Percentiles rank a stretch among this genome's conserved stretches.
phyloP scores from a whole-genome alignment of 2,329 filamentous ascomycete genomes.

The Colletotrichum tropicicola region DNA sequence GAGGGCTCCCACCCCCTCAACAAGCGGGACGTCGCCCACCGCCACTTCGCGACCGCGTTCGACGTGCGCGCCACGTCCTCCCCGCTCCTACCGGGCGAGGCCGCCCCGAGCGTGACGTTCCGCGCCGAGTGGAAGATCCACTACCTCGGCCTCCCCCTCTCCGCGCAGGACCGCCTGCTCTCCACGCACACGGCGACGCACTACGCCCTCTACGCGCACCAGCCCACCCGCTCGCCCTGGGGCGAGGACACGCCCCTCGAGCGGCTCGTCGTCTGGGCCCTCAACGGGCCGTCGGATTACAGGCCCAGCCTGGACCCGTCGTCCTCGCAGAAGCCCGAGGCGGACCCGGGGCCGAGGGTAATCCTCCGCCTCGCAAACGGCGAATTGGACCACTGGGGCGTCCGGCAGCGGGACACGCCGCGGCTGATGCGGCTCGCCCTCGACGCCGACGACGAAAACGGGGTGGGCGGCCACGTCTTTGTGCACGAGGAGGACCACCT shows the following conservation, averaged over 20 bases:
- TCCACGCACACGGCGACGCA: slow-evolving; percentile 67
- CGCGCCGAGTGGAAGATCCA: slow-evolving; percentile 70
- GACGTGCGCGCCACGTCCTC: slow-evolving; percentile 47
- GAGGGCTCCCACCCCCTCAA: slow-evolving; percentile 61
- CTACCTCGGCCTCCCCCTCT: slow-evolving; percentile 63
- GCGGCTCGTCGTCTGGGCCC: slow-evolving; percentile 67
- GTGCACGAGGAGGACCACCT: slow-evolving; percentile 65
- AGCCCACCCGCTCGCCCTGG: slow-evolving; percentile 63
- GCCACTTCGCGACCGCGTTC: slow-evolving; percentile 69
- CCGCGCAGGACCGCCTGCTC: slow-evolving; percentile 68
- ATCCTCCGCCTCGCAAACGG: slow-evolving; percentile 58
- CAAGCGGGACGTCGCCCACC: slow-evolving; percentile 58
- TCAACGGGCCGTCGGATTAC: slow-evolving; percentile 57
- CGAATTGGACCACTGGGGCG: slow-evolving; percentile 60
- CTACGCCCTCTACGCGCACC: slow-evolving; percentile 71
- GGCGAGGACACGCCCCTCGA: slow-evolving; percentile 66
- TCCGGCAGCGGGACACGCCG: slow-evolving; percentile 62
- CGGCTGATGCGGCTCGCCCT: slow-evolving; percentile 59
- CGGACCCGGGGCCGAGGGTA: slow-evolving; percentile 37
- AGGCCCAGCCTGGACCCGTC: slow-evolving; percentile 58
- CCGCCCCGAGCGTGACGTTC: slow-evolving; percentile 47
- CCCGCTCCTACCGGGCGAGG: background rate
- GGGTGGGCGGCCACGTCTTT: slow-evolving; percentile 58
- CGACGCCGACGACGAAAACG: too few relatives aligned
- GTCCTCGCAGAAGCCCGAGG: background rate